phyloP scores from a whole-genome alignment of 306 rosid species.

The Medicago lupulina region DNA sequence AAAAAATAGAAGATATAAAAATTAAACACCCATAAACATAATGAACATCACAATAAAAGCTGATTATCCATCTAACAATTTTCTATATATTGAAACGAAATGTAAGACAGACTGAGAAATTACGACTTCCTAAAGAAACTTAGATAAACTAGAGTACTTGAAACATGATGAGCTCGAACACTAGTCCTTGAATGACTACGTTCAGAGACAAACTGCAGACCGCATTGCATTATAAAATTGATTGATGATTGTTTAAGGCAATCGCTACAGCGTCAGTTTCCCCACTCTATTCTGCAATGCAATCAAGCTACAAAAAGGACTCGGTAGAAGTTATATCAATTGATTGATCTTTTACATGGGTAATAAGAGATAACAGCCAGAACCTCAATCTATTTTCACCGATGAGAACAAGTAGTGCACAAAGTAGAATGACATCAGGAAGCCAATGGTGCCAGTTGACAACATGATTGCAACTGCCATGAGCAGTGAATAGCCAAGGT shows the following conservation, averaged over 20 bases:
- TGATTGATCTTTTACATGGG: slow-evolving; percentile 21
- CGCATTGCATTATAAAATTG: slow-evolving; percentile 31
- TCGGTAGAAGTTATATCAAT: slow-evolving; percentile 22
- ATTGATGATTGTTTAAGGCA: slow-evolving; percentile 35
- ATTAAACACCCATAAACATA: slow-evolving; percentile 20
- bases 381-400: slow-evolving; percentile 76
- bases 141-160: slow-evolving; percentile 38
- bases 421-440: slow-evolving; percentile 84
- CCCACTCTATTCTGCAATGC: slow-evolving; percentile 38
- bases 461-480: slow-evolving; percentile 89
- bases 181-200: slow-evolving; percentile 36
- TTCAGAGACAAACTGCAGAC: slow-evolving; percentile 38
- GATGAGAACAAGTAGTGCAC: slow-evolving; percentile 91
- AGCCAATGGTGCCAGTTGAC: slow-evolving; percentile 84
- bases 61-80: slow-evolving; percentile 47
- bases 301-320: slow-evolving; percentile 30
- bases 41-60: slow-evolving; percentile 20
- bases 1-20: not conserved
- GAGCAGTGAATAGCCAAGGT: slow-evolving; percentile 83
- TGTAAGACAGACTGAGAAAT: slow-evolving; percentile 35
- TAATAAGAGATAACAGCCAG: slow-evolving; percentile 26
- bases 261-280: slow-evolving; percentile 35
- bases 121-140: slow-evolving; percentile 52
- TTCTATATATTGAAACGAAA: slow-evolving; percentile 39
- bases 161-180: slow-evolving; percentile 37